Base-by-base conservation (phyloP, 2,329 filamentous ascomycete species). In the Pestalotiopsis sp. region DNA sequence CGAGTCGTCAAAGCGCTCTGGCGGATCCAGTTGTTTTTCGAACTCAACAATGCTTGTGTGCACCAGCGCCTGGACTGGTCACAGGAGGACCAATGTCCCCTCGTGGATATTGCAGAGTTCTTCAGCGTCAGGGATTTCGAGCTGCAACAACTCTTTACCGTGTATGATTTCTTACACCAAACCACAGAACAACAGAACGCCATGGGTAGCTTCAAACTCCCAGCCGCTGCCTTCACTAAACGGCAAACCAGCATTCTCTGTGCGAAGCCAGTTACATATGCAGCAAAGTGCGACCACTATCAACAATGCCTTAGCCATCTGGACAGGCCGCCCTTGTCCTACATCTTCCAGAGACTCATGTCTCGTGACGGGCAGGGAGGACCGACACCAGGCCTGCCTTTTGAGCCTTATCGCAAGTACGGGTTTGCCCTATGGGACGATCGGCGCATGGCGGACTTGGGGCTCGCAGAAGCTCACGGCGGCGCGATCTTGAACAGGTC, bases 391-490 rank as follows among this genome's bases (percentile, higher is more conserved):
- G 58, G 58, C 17, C 3, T 61, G 20, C 58, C 58, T 3, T 61
- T 61, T 39, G 58, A 61, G 13, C 58, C 58, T 39, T 61, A 61
- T 39, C 26, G 58, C 26, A 61, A 61, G 30, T 61, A 38, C 20
- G 58, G 58, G 14, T 39, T 61, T 61, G 58, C 58, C 58, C 14
- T 61, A 20, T 61, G 24, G 26, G 58, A 61, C 30, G 30, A 61
- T 39, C 26, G 17, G 13, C 58, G 58, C 30, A 61, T 39, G 58
- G n/a, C 26, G 17, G 58, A 61, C 58, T 39, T 61, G 26, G 58
- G 58, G 9, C 17, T 61, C 11, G 24, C 58, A 20, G 58, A 61
- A 39, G 26, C 58, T 9, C 26, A 39, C n/a, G n/a, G 58, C n/a
- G 38, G 13, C 11, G 30, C 58, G 24, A 38, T 61, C 17, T n/a